phyloP scores from a whole-genome alignment of 345 rosid species.

The Rubroshorea leprosula region DNA sequence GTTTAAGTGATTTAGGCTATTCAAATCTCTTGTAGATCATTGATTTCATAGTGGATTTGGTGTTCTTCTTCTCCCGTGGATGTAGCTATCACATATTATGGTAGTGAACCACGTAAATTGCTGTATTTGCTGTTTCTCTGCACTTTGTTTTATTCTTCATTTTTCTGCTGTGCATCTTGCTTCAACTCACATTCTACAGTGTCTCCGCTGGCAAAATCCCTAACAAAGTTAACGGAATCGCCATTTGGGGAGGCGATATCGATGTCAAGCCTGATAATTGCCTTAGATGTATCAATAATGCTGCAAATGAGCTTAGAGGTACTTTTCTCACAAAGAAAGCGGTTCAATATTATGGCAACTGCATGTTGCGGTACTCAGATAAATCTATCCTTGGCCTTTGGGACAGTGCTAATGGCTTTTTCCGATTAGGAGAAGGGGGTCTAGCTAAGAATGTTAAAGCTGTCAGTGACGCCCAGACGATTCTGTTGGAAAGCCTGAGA shows the following conservation, averaged over 20 bases:
- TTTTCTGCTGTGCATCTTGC: too few species aligned
- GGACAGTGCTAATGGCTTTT: conserved; percentile 10
- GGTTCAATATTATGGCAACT: not conserved
- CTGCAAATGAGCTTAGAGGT: conserved; percentile 1
- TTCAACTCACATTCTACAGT: too few species aligned
- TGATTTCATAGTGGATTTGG: too few species aligned
- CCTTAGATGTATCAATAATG: conserved; percentile 14
- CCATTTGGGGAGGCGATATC: not conserved
- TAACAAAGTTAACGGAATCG: not conserved
- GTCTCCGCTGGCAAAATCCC: not conserved
- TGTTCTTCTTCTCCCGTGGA: too few species aligned
- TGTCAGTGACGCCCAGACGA: conserved; percentile 15
- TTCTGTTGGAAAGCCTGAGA: conserved; percentile 15
- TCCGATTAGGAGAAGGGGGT: conserved; percentile 8
- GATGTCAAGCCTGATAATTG: not conserved
- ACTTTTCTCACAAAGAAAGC: conserved; percentile 18
- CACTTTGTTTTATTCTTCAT: too few species aligned
- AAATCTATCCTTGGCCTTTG: conserved; percentile 11
- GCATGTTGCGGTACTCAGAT: conserved; percentile 1
- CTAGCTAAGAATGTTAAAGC: conserved; percentile 10
- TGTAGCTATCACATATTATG: too few species aligned
- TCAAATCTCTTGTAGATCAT: too few species aligned
- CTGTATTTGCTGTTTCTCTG: too few species aligned
- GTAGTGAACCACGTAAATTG: too few species aligned
- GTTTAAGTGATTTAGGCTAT: too few species aligned